Evolutionary conservation across 331 rosid species (phyloP).

Genomic region (Stylosanthes scabra): DNA sequence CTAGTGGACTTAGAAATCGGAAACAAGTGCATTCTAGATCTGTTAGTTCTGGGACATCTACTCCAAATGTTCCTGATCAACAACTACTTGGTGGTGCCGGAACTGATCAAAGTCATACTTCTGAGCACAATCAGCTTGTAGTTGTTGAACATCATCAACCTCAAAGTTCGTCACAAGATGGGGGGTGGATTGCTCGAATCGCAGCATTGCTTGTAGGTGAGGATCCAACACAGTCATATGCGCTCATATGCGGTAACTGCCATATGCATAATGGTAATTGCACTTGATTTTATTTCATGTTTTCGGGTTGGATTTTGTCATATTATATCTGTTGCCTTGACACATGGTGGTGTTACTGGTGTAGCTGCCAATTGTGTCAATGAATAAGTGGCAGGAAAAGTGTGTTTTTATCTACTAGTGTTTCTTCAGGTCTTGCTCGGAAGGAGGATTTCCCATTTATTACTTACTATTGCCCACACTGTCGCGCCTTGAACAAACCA

Average conservation of each 20-base stretch:
- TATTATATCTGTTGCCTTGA: slow-evolving; percentile 4
- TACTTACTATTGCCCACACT: slow-evolving; percentile 89
- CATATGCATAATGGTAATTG: slow-evolving; percentile 91
- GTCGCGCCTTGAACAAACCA: slow-evolving; percentile 39
- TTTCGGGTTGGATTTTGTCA: slow-evolving; percentile 1
- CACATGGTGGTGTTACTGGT: background rate
- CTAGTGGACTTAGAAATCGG: slow-evolving; percentile 80
- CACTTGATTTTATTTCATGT: slow-evolving; percentile 16
- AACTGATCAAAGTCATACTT: slow-evolving; percentile 45
- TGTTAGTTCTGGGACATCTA: slow-evolving; percentile 47
- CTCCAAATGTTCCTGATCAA: slow-evolving; percentile 49
- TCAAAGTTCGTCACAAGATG: slow-evolving; percentile 62
- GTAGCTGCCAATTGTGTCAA: background rate
- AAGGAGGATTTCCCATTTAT: slow-evolving; percentile 87
- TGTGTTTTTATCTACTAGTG: slow-evolving; percentile 28
- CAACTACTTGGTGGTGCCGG: slow-evolving; percentile 51
- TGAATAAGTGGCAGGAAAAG: slow-evolving; percentile 33
- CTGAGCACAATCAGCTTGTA: slow-evolving; percentile 56
- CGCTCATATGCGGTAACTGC: slow-evolving; percentile 94
- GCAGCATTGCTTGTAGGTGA: slow-evolving; percentile 97
- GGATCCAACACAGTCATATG: slow-evolving; percentile 89
- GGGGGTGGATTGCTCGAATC: slow-evolving; percentile 82
- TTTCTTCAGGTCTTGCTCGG: slow-evolving; percentile 79
- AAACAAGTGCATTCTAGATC: slow-evolving; percentile 59
- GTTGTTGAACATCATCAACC: slow-evolving; percentile 71